Conservation (phyloP, 2,329 filamentous ascomycete genomes). For the Fusarium brachygibbosum region DNA sequence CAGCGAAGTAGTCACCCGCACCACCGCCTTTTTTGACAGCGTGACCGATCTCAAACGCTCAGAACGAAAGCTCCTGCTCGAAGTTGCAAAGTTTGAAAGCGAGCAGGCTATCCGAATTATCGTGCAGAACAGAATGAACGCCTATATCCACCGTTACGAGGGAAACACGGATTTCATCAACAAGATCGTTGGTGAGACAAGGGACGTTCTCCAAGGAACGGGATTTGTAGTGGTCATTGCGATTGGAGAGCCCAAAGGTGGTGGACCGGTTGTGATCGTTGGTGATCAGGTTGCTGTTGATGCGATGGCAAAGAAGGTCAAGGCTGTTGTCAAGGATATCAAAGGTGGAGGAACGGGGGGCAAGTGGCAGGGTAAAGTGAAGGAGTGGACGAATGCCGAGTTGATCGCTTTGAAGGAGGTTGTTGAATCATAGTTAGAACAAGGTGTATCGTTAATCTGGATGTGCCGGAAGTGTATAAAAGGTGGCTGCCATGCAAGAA, state of each 20-base stretch:
- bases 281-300: slow-evolving; percentile 46
- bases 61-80: slow-evolving; percentile 49
- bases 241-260: slow-evolving; percentile 44
- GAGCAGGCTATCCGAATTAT: slow-evolving; percentile 35
- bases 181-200: slow-evolving; percentile 45
- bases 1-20: slow-evolving; percentile 38
- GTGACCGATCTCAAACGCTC: slow-evolving; percentile 40
- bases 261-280: slow-evolving; percentile 47
- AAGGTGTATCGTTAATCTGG: not conserved
- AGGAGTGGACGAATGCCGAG: slow-evolving; percentile 46
- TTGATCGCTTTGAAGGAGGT: slow-evolving; percentile 42
- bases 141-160: slow-evolving; percentile 45
- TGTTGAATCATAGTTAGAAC: slow-evolving; percentile 24
- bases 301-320: slow-evolving; percentile 28
- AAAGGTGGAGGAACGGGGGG: slow-evolving; percentile 50
- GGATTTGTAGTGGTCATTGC: slow-evolving; percentile 45
- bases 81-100: slow-evolving; percentile 50
- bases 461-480: no score
- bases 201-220: slow-evolving; percentile 33
- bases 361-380: slow-evolving; percentile 53
- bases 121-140: slow-evolving; percentile 37
- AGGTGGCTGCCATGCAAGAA: no score
- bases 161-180: slow-evolving; percentile 51
- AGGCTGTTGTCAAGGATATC: slow-evolving; percentile 40
- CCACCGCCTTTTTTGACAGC: slow-evolving; percentile 30